Evolutionary conservation across 192 early-diverging fungal species (phyloP), one percentile per base, ranked within the genome.

Genomic region (Spizellomyces punctatus): DNA sequence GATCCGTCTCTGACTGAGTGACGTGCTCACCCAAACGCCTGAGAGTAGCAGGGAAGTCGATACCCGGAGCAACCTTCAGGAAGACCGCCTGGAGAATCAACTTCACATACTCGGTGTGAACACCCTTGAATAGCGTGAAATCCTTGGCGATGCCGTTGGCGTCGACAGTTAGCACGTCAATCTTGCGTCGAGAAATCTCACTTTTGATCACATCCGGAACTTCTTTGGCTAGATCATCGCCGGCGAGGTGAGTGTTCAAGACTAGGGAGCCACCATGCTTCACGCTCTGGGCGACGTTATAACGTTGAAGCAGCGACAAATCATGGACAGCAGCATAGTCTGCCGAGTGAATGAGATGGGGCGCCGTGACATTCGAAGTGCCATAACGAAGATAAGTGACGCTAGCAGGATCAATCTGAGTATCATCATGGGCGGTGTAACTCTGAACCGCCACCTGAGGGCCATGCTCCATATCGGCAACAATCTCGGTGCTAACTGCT

Each of bases 241-340:
- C 80, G 16, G 79, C 76, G 10, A 81, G 79, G 21, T 80, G 73
- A 10, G 90, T 82, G 72, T 94, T 91, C 36, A 95, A 52, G 16
- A 94, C 47, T 17, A 94, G 75, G 12, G 75, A 71, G 5, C 85
- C 88, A 19, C 80, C 81, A 14, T 73, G 58, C 55, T 78, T 78
- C 45, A 89, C 76, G 0, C 82, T 72, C n/a, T 69, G 71, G 5
- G 90, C 81, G 46, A 88, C 78, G 61, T 93, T 85, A 78, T 88
- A 89, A 62, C 82, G 80, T 36, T 79, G 72, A 60, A 89, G 71
- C 41, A 93, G 48, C 44, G 74, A 66, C 9, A 85, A 48, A 72
- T 91, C 83, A 66, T 95, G 89, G 43, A 93, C 82, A 6, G 75
- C 77, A 10, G 89, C 84, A 65, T 85, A 91, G 62, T 86, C 77